A percentile compares a stretch with the other conserved stretches of the same genome.
Conservation (phyloP, 192 early-diverging fungal species). For the Coemansia sp. region DNA sequence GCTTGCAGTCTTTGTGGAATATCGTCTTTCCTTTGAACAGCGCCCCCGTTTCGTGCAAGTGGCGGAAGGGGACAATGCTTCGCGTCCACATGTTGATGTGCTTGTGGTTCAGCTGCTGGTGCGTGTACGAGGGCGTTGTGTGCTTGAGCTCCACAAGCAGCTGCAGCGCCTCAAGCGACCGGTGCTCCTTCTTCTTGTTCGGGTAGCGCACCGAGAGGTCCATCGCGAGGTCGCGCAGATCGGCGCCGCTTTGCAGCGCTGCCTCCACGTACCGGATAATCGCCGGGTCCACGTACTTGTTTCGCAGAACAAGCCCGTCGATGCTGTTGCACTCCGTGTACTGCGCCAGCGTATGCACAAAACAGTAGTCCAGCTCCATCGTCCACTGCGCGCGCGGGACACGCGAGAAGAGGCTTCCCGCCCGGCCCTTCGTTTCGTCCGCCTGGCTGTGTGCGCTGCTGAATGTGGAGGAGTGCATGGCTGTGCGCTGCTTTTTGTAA, state of each 20-base stretch:
- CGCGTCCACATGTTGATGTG: slow-evolving; percentile 53
- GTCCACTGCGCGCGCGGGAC: slow-evolving; percentile 21
- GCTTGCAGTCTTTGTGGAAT: slow-evolving; percentile 44
- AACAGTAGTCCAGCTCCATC: slow-evolving; percentile 23
- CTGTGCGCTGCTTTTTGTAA: neutral
- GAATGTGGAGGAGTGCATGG: neutral
- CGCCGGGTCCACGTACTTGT: slow-evolving; percentile 25
- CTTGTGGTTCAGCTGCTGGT: slow-evolving; percentile 50
- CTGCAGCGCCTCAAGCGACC: slow-evolving; percentile 22
- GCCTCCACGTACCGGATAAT: slow-evolving; percentile 25
- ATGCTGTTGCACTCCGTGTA: slow-evolving; percentile 27
- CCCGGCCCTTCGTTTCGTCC: too few relatives aligned
- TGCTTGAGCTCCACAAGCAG: slow-evolving; percentile 24
- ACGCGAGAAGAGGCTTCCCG: neutral
- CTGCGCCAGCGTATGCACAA: slow-evolving; percentile 23
- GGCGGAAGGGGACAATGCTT: slow-evolving; percentile 30
- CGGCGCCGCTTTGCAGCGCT: slow-evolving; percentile 5
- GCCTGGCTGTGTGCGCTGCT: neutral
- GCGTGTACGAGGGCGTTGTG: slow-evolving; percentile 18
- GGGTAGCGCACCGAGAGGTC: slow-evolving; percentile 24
- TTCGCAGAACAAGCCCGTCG: slow-evolving; percentile 18
- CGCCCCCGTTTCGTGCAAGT: slow-evolving; percentile 16
- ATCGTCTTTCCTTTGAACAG: slow-evolving; percentile 34
- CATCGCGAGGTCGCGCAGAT: slow-evolving; percentile 5
- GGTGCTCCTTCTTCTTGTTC: slow-evolving; percentile 30